These are phyloP conservation scores for Agroathelia rolfsii DNA, from an alignment of 1,284 basidiomycete genomes.

Conservation along the genomic window DNA sequence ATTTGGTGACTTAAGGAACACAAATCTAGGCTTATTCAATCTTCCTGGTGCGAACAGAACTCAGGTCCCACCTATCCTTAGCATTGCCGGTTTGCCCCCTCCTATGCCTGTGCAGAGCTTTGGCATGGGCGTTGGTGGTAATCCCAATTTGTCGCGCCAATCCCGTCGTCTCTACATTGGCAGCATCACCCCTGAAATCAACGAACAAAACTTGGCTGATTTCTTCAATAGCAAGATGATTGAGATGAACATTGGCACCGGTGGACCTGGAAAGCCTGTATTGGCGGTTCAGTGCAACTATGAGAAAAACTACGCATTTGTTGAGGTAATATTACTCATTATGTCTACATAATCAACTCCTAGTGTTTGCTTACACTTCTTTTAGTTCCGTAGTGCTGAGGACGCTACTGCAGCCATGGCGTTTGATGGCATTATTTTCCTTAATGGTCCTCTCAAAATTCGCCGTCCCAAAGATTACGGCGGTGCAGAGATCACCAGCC, in stretches of 20 bases:
- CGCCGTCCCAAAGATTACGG: constrained; percentile 96
- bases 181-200: constrained; percentile 87
- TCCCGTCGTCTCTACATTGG: constrained; percentile 93
- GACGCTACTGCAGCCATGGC: constrained; percentile 95
- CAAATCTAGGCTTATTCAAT: constrained; percentile 71
- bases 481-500: constrained; percentile 49
- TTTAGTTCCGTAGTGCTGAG: constrained; percentile 90
- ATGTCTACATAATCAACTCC: background rate
- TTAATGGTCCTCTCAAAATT: constrained; percentile 87
- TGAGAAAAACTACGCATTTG: constrained; percentile 96
- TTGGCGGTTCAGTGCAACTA: constrained; percentile 91
- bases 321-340: constrained; percentile 53
- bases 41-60: constrained; percentile 86
- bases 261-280: constrained; percentile 81
- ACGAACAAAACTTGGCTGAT: constrained; percentile 79
- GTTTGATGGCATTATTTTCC: constrained; percentile 94
- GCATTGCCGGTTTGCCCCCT: constrained; percentile 68
- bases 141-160: constrained; percentile 83
- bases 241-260: constrained; percentile 81
- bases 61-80: constrained; percentile 73
- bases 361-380: constrained; percentile 6
- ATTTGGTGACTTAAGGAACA: constrained; percentile 10
- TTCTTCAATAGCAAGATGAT: constrained; percentile 97
- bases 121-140: constrained; percentile 75
- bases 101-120: constrained; percentile 77